Evolutionary conservation across 1,139 yeast species (phyloP).

Genomic region (Zygoascus hellenicus): DNA sequence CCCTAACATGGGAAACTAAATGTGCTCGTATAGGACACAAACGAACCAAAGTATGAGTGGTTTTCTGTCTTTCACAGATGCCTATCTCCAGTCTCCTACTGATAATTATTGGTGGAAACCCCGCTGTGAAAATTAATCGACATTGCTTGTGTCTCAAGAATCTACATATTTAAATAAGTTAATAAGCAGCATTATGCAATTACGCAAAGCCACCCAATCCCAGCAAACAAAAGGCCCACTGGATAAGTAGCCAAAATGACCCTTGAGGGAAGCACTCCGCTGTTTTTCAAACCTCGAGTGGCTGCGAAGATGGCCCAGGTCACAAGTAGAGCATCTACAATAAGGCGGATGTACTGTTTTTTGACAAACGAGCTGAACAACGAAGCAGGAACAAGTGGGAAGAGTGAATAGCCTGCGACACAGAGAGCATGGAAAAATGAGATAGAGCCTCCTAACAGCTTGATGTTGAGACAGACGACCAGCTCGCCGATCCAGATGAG

Average conservation of each 20-base stretch:
- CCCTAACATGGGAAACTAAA: background rate
- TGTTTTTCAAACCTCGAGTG: conserved; percentile 56
- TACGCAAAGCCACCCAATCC: conserved; percentile 73
- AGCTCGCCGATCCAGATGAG: conserved; percentile 53
- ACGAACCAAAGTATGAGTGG: background rate
- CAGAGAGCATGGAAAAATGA: conserved; percentile 74
- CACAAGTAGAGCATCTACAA: conserved; percentile 48
- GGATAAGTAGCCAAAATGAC: conserved; percentile 74
- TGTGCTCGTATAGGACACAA: background rate
- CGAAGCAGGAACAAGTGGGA: conserved; percentile 69
- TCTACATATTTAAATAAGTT: no score
- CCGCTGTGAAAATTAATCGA: no score
- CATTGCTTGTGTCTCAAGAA: no score
- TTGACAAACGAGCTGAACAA: conserved; percentile 51
- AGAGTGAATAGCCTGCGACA: conserved; percentile 75
- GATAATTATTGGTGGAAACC: no score
- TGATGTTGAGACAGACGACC: conserved; percentile 58
- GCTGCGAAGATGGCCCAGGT: conserved; percentile 74
- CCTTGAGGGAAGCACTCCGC: conserved; percentile 65
- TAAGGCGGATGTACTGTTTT: conserved; percentile 51
- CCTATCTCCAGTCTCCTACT: no score
- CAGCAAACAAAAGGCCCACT: conserved; percentile 65
- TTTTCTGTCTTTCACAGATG: no score
- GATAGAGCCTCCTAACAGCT: conserved; percentile 66
- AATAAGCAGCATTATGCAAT: conserved; percentile 42